Evolutionary conservation across 1,284 basidiomycete genomes (phyloP).

Genomic region (Melanopsichium pennsylvanicum): DNA sequence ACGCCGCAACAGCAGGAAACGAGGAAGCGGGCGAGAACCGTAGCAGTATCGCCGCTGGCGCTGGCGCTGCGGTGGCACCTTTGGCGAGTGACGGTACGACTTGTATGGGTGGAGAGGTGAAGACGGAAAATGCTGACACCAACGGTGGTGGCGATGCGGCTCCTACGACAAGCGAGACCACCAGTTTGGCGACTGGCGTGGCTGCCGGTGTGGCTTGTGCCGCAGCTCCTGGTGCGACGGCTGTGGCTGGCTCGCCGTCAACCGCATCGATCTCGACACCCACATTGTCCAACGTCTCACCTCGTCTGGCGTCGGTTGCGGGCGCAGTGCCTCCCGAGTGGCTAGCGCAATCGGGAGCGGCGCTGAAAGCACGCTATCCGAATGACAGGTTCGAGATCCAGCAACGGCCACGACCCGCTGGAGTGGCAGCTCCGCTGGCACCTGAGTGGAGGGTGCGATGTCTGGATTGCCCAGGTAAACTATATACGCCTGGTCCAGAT

Average conservation of each 20-base stretch:
- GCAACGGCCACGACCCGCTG: conserved; percentile 36
- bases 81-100: not conserved
- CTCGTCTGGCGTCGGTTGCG: conserved; percentile 20
- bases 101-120: too few species aligned
- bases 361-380: conserved; percentile 77
- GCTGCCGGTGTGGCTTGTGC: conserved; percentile 1
- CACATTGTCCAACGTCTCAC: conserved; percentile 24
- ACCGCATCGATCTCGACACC: conserved; percentile 5
- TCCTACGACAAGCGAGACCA: too few species aligned
- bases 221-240: conserved; percentile 14
- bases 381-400: conserved; percentile 75
- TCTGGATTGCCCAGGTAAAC: conserved; percentile 89
- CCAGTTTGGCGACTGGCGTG: not conserved
- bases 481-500: conserved; percentile 92
- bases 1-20: conserved; percentile 19
- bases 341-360: conserved; percentile 74
- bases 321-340: conserved; percentile 71
- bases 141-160: too few species aligned
- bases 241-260: conserved; percentile 64
- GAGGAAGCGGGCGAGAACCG: too few species aligned
- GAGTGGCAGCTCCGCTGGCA: conserved; percentile 32
- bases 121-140: too few species aligned
- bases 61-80: conserved; percentile 7
- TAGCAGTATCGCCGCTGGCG: conserved; percentile 1
- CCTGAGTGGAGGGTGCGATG: conserved; percentile 91